Evolutionary conservation across 2,329 filamentous ascomycete species (phyloP).

Genomic region (Diaporthe vexans): DNA sequence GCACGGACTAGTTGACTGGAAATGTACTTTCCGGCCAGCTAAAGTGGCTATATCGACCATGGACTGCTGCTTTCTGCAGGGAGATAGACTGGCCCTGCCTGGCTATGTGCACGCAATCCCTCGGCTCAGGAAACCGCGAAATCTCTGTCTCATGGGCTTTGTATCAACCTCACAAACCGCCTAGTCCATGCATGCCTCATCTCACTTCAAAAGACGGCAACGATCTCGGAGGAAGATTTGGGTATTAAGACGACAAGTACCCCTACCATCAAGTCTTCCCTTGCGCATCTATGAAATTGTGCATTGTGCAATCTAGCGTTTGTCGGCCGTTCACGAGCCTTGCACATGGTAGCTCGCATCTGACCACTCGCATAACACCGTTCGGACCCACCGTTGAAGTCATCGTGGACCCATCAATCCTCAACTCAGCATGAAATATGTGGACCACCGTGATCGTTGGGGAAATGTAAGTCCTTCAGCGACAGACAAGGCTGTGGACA

Average conservation of each 20-base stretch:
- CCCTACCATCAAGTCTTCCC: neutral
- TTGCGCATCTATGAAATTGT: neutral
- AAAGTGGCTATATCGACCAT: too few relatives aligned
- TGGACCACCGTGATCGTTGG: neutral
- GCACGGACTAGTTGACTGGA: neutral
- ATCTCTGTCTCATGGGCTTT: too few relatives aligned
- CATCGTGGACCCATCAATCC: neutral
- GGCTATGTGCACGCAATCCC: neutral
- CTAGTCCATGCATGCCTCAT: too few relatives aligned
- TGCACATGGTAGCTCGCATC: neutral
- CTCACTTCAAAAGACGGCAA: neutral
- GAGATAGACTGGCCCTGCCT: too few relatives aligned
- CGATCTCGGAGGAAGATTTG: neutral
- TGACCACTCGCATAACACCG: constrained; percentile 25
- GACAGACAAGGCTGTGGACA: neutral
- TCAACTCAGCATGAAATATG: constrained; percentile 3
- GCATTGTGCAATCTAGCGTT: too few relatives aligned
- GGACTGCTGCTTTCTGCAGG: too few relatives aligned
- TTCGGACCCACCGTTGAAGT: constrained; percentile 24
- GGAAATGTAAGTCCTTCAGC: neutral
- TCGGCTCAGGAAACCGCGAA: too few relatives aligned
- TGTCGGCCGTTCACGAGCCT: neutral
- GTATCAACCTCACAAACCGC: neutral
- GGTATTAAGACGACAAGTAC: too few relatives aligned
- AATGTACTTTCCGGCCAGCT: too few relatives aligned